Percentiles rank a stretch among this genome's conserved stretches.
Evolutionary conservation across 2,329 filamentous ascomycete genomes (phyloP).

Genomic region (Epichloe scottii): DNA sequence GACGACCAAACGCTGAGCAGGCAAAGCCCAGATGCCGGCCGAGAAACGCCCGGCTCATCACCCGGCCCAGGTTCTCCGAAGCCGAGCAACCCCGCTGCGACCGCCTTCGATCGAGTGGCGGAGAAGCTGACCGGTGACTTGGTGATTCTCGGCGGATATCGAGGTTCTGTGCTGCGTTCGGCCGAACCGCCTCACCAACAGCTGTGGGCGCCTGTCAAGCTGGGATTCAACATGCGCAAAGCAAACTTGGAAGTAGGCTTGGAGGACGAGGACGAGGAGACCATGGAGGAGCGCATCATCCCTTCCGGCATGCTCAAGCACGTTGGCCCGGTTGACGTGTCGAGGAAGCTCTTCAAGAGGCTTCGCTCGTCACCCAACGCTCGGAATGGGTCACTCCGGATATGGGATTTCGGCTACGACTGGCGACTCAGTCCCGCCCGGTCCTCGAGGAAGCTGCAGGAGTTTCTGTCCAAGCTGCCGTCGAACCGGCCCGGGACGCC

Average conservation of each 20-base stretch:
- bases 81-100: conserved; percentile 4
- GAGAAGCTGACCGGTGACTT: conserved; percentile 69
- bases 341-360: conserved; percentile 66
- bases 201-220: conserved; percentile 87
- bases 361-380: conserved; percentile 64
- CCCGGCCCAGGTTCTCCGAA: not conserved
- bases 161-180: conserved; percentile 79
- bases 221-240: conserved; percentile 81
- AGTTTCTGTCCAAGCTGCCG: conserved; percentile 61
- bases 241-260: conserved; percentile 83
- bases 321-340: conserved; percentile 85
- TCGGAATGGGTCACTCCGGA: conserved; percentile 54
- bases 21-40: not conserved
- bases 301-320: conserved; percentile 82
- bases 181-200: conserved; percentile 74
- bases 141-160: conserved; percentile 80
- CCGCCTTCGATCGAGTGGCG: conserved; percentile 40
- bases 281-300: conserved; percentile 71
- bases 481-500: conserved; percentile 52
- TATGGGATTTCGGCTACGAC: conserved; percentile 91
- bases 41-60: not conserved
- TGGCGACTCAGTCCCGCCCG: conserved; percentile 79
- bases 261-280: conserved; percentile 68
- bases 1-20: conserved; percentile 9
- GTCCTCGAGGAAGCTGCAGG: conserved; percentile 57